These are phyloP conservation scores for Solanum chilense DNA, from an alignment of 257 asterid genomes.

Conservation along the genomic window DNA sequence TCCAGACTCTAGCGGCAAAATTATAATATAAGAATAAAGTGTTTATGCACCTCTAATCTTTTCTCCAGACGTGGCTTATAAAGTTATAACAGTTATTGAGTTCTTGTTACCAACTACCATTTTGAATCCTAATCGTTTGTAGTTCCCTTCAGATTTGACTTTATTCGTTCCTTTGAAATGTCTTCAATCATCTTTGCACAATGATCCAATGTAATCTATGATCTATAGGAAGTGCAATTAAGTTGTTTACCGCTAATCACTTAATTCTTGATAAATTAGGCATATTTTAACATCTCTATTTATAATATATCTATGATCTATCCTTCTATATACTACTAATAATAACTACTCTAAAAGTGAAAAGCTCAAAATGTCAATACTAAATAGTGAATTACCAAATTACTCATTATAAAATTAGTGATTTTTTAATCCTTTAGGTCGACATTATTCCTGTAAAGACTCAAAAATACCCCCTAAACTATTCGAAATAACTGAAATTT, in stretches of 20 bases:
- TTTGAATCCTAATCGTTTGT: neutral
- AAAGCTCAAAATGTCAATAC: neutral
- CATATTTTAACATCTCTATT: neutral
- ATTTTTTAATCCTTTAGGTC: neutral
- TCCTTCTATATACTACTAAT: neutral
- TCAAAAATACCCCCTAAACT: no score
- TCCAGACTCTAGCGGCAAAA: no score
- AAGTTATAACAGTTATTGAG: no score
- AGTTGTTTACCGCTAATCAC: neutral
- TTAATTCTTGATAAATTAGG: neutral
- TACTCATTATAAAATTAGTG: neutral
- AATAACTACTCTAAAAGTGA: neutral
- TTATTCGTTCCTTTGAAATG: neutral
- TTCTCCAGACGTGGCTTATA: no score
- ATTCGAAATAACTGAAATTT: no score
- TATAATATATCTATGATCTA: neutral
- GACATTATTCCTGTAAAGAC: neutral
- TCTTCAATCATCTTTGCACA: neutral
- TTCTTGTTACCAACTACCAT: neutral
- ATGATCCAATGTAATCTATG: neutral
- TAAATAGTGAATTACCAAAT: neutral
- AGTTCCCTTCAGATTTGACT: neutral
- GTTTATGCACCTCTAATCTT: no score
- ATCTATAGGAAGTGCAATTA: neutral
- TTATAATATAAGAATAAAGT: no score